Percentiles rank a stretch among this genome's conserved stretches.
Conservation (phyloP, 2,329 filamentous ascomycete species). For the Aspergillus spinulosporus region DNA sequence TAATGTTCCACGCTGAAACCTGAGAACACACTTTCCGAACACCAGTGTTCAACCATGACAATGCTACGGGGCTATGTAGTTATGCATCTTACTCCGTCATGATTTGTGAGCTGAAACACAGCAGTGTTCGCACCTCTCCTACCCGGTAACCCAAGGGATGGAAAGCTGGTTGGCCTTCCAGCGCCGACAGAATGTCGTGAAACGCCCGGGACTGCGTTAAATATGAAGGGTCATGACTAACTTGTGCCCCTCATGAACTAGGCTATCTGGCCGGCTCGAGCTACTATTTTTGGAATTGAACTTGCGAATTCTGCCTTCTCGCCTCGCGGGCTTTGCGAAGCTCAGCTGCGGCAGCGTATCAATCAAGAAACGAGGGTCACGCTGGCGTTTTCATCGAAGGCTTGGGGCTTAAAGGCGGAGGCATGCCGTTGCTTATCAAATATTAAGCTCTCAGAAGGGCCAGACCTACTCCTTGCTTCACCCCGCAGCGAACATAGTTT, state of each 20-base stretch:
- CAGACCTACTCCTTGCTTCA: neutral
- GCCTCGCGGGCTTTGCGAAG: neutral
- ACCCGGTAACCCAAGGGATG: neutral
- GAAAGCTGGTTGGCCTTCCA: neutral
- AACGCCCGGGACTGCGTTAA: constrained; percentile 1
- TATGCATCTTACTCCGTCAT: neutral
- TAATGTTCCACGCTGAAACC: constrained; percentile 1
- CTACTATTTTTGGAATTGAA: neutral
- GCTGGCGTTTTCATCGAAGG: neutral
- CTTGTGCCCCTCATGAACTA: neutral
- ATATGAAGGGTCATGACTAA: constrained; percentile 9
- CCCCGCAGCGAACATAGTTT: neutral
- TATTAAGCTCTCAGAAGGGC: neutral
- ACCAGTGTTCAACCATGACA: neutral
- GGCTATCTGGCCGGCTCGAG: neutral
- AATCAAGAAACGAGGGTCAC: neutral
- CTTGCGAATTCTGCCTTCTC: neutral
- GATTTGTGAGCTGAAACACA: constrained; percentile 1
- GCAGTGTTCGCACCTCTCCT: neutral
- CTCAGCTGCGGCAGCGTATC: neutral
- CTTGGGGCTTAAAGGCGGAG: neutral
- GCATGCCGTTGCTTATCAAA: neutral
- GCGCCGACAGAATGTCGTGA: constrained; percentile 1
- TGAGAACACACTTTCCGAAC: neutral
- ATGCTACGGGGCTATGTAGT: neutral